phyloP scores from a whole-genome alignment of 305 asterid species.

The Solanum hybrid region DNA sequence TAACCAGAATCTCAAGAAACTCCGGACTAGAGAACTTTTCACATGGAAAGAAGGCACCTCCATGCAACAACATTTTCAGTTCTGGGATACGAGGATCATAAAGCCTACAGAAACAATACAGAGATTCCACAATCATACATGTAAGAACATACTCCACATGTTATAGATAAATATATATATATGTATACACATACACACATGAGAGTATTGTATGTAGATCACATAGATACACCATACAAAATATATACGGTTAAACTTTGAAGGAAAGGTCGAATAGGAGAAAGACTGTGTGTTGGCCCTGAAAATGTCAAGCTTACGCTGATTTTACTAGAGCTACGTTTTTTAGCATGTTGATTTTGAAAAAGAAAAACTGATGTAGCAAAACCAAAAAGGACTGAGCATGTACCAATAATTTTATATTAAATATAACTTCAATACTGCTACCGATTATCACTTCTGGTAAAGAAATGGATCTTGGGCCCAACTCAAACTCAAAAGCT shows the following conservation, averaged over 20 bases:
- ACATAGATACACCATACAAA: not conserved
- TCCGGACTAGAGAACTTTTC: conserved; percentile 58
- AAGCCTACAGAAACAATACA: conserved; percentile 51
- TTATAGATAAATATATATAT: not conserved
- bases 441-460: not conserved
- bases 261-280: not conserved
- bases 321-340: not conserved
- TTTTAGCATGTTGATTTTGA: not conserved
- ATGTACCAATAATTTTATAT: not conserved
- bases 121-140: not conserved
- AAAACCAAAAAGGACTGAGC: not conserved
- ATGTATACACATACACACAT: not conserved
- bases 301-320: not conserved
- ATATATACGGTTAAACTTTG: not conserved
- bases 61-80: conserved; percentile 54
- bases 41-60: conserved; percentile 71
- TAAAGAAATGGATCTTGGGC: not conserved
- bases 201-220: not conserved
- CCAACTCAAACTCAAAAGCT: not conserved
- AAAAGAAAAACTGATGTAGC: not conserved
- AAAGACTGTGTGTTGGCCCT: not conserved
- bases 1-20: conserved; percentile 59
- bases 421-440: not conserved
- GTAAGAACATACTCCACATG: not conserved
- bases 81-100: conserved; percentile 87